Evolutionary conservation across 1,139 yeast genomes (phyloP).

Genomic region (Candida buenavistaensis): DNA sequence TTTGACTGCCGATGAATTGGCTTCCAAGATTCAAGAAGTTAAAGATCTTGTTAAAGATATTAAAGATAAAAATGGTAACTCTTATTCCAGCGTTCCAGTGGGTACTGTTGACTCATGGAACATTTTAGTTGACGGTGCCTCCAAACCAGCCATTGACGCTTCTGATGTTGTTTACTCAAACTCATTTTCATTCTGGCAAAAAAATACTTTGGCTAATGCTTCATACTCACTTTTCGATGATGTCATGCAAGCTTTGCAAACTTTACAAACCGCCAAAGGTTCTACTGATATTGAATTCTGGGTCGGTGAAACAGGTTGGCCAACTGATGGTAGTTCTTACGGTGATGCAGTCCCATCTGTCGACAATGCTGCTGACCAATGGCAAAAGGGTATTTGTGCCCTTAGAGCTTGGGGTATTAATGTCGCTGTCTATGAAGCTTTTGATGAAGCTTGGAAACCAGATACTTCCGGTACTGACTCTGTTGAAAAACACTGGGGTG

Average conservation of each 20-base stretch:
- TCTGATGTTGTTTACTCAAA: conserved; percentile 86
- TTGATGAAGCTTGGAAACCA: conserved; percentile 96
- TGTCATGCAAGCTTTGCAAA: conserved; percentile 92
- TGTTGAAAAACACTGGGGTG: conserved; percentile 95
- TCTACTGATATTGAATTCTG: conserved; percentile 81
- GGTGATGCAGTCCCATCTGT: conserved; percentile 65
- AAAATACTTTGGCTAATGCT: conserved; percentile 78
- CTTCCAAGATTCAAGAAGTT: conserved; percentile 59
- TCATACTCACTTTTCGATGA: conserved; percentile 92
- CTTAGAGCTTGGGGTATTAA: conserved; percentile 95
- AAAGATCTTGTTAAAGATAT: conserved; percentile 57
- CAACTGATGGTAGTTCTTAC: conserved; percentile 79
- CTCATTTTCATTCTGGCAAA: conserved; percentile 99
- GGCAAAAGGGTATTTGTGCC: conserved; percentile 88
- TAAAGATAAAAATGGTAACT: conserved; percentile 77
- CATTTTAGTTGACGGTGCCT: conserved; percentile 75
- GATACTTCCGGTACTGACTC: conserved; percentile 79
- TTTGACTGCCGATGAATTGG: conserved; percentile 67
- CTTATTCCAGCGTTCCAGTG: conserved; percentile 70
- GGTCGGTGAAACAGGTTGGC: conserved; percentile 99
- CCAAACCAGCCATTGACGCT: conserved; percentile 68
- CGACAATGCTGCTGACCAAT: conserved; percentile 72
- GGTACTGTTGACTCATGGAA: conserved; percentile 98
- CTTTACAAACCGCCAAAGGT: conserved; percentile 82
- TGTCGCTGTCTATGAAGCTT: conserved; percentile 90